Evolutionary conservation across 495 filamentous ascomycete species (phyloP).

Genomic region (Saxispiralis lemnorum): DNA sequence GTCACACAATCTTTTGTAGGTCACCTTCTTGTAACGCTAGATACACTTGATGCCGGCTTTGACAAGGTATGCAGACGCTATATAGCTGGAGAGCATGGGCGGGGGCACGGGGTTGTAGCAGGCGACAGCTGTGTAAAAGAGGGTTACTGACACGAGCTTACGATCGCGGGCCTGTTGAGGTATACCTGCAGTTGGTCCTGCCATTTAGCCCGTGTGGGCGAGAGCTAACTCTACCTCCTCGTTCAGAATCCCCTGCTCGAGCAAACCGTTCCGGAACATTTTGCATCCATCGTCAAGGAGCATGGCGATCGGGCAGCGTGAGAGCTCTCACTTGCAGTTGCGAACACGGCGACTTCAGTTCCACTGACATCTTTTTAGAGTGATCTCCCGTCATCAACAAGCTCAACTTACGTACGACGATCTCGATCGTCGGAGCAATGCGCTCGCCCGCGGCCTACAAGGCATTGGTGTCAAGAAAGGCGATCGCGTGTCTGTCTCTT

Average conservation of each 20-base stretch:
- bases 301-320: slow-evolving; percentile 64
- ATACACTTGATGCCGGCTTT: no score
- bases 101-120: not conserved
- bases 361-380: slow-evolving; percentile 27
- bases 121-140: not conserved
- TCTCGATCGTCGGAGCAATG: slow-evolving; percentile 60
- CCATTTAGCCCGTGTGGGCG: no score
- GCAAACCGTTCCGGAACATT: slow-evolving; percentile 67
- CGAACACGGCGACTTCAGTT: not conserved
- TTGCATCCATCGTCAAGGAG: slow-evolving; percentile 47
- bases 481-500: slow-evolving; percentile 66
- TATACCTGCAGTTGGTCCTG: no score
- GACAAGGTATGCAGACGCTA: slow-evolving; percentile 10
- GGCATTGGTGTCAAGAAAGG: slow-evolving; percentile 66
- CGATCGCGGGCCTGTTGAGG: slow-evolving; percentile 24
- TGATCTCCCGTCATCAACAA: slow-evolving; percentile 48
- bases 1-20: no score
- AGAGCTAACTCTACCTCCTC: not conserved
- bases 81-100: slow-evolving; percentile 4
- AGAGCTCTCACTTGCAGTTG: slow-evolving; percentile 21
- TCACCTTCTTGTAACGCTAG: no score
- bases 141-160: slow-evolving; percentile 19
- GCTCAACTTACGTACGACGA: slow-evolving; percentile 49
- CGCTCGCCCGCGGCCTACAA: slow-evolving; percentile 53
- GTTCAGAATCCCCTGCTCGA: slow-evolving; percentile 52